Conservation (phyloP, 768 basidiomycete genomes). For the Mycena latifolia region DNA sequence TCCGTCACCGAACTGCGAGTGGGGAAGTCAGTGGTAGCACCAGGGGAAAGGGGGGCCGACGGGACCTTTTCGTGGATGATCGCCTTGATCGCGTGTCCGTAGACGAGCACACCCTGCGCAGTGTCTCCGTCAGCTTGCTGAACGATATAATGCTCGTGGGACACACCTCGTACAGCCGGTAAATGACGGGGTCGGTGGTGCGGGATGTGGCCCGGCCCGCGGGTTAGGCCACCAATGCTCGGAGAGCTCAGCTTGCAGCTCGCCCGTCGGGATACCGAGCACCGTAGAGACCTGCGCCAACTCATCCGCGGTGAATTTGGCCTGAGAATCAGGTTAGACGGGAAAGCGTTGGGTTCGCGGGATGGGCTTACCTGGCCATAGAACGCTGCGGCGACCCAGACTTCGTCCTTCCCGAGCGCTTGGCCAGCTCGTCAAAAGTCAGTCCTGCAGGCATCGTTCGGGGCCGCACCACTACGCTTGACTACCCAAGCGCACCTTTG, state of each 20-base stretch:
- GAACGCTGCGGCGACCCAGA: constrained; percentile 87
- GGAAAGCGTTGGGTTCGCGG: constrained; percentile 44
- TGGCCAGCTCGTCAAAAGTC: constrained; percentile 78
- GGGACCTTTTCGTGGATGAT: constrained; percentile 84
- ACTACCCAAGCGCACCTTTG: constrained; percentile 59
- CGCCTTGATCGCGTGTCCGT: constrained; percentile 86
- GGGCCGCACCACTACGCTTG: background rate
- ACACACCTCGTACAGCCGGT: constrained; percentile 84
- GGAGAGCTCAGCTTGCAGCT: constrained; percentile 62
- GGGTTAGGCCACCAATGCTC: constrained; percentile 82
- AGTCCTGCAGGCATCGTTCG: constrained; percentile 58
- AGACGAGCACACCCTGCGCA: constrained; percentile 77
- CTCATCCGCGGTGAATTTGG: constrained; percentile 75
- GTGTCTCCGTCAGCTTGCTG: too few species aligned
- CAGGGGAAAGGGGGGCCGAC: too few species aligned
- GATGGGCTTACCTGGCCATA: constrained; percentile 74
- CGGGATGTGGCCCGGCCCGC: constrained; percentile 76
- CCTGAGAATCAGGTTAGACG: constrained; percentile 62
- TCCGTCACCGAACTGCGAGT: constrained; percentile 87
- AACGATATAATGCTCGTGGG: too few species aligned
- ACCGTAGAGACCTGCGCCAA: constrained; percentile 63
- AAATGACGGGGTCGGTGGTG: constrained; percentile 86
- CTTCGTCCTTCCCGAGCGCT: constrained; percentile 77
- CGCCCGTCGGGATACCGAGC: constrained; percentile 58
- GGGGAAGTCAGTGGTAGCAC: too few species aligned